phyloP scores from a whole-genome alignment of 192 early-diverging fungal genomes.

The Kickxella alabastrina region DNA sequence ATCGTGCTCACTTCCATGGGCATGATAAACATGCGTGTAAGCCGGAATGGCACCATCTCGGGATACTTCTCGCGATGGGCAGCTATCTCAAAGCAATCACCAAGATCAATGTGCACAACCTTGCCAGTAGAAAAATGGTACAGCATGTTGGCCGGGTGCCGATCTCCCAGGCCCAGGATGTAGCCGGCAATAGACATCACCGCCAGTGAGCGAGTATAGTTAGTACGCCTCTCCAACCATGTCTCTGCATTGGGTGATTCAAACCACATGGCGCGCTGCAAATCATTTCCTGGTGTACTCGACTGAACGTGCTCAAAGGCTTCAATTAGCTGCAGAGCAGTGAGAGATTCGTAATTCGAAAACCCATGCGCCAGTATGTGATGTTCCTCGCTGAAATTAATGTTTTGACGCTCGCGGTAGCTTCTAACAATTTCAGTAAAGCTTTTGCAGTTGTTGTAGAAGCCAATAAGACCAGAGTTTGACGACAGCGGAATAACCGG shows the following conservation, averaged over 20 bases:
- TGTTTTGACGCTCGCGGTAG: conserved; percentile 78
- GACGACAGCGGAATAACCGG: conserved; percentile 92
- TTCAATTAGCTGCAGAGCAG: conserved; percentile 85
- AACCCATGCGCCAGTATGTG: conserved; percentile 81
- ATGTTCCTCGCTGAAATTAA: conserved; percentile 83
- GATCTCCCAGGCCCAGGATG: conserved; percentile 93
- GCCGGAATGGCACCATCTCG: conserved; percentile 92
- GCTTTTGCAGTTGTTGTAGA: conserved; percentile 86
- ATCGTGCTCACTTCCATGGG: conserved; percentile 98
- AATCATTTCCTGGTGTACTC: conserved; percentile 86
- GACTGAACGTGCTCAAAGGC: conserved; percentile 91
- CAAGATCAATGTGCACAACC: conserved; percentile 96
- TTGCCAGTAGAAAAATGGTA: conserved; percentile 83
- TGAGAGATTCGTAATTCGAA: conserved; percentile 85
- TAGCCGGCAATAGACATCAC: conserved; percentile 99
- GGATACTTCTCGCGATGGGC: conserved; percentile 92
- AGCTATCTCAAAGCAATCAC: conserved; percentile 96
- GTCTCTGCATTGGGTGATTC: conserved; percentile 94
- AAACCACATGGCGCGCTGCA: conserved; percentile 90
- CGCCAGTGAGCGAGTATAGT: conserved; percentile 91
- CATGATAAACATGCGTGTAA: conserved; percentile 92
- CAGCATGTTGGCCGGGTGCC: conserved; percentile 97
- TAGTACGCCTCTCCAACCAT: conserved; percentile 92
- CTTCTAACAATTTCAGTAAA: conserved; percentile 80
- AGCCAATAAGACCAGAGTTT: conserved; percentile 92